Percentiles rank a stretch among this genome's conserved stretches.
phyloP scores from a whole-genome alignment of 352 stramenopile genomes.

The Stramenopiles sp. region DNA sequence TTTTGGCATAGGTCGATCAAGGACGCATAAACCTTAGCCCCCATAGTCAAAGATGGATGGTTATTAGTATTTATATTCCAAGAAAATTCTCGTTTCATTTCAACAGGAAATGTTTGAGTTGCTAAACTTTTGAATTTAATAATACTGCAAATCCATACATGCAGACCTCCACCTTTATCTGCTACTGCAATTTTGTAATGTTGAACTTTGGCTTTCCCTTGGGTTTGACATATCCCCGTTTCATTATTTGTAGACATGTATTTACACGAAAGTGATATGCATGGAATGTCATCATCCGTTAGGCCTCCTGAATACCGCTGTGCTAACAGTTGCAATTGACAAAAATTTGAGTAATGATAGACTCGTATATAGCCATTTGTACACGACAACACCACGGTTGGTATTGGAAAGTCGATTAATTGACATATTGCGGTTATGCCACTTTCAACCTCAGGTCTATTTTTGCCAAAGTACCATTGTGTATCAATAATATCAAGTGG shows the following conservation, averaged over 20 bases:
- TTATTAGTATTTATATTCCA: neutral
- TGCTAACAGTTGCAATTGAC: neutral
- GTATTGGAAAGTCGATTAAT: neutral
- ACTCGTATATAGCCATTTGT: neutral
- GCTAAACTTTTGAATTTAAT: neutral
- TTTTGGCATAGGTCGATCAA: neutral
- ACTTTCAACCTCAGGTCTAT: neutral
- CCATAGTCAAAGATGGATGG: neutral
- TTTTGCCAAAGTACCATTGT: neutral
- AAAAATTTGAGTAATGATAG: neutral
- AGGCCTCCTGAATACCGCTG: neutral
- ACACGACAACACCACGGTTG: neutral
- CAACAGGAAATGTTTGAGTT: neutral
- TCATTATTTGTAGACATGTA: no score
- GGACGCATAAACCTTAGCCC: neutral
- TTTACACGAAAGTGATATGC: neutral
- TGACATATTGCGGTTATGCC: neutral
- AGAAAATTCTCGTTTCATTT: neutral
- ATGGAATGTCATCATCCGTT: neutral
- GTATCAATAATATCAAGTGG: neutral
- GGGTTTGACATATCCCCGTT: no score
- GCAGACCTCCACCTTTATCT: neutral
- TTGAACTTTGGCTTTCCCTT: neutral
- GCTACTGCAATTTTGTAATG: neutral
- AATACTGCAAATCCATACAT: neutral